Percentiles rank a stretch among this genome's conserved stretches.
Conservation (phyloP, 116 monocot species). For the Dioscorea cayenensis region DNA sequence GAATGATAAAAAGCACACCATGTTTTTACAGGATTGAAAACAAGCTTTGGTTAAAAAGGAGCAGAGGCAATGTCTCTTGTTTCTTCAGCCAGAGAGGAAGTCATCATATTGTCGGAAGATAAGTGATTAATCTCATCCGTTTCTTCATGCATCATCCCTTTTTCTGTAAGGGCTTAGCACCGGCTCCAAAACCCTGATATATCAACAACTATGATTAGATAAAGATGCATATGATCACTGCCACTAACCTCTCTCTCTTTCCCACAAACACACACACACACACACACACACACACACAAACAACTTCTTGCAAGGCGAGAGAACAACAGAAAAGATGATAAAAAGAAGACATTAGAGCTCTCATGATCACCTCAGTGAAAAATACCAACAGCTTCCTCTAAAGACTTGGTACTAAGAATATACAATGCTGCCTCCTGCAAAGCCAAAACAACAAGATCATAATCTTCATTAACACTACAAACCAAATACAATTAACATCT, state of each 20-base stretch:
- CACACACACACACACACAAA: too few species aligned
- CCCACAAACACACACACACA: too few species aligned
- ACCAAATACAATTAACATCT: too few species aligned
- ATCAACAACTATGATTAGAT: background rate
- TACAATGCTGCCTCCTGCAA: slow-evolving; percentile 42
- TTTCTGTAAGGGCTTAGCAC: background rate
- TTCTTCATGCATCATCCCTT: background rate
- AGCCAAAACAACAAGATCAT: background rate
- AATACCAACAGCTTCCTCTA: slow-evolving; percentile 43
- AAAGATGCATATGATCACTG: too few species aligned
- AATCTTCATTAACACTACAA: background rate
- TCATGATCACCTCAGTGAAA: slow-evolving; percentile 45
- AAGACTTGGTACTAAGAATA: slow-evolving; percentile 28
- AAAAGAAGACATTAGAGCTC: background rate
- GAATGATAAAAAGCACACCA: too few species aligned
- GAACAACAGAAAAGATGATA: background rate
- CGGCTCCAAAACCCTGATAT: slow-evolving; percentile 8
- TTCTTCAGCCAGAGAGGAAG: background rate
- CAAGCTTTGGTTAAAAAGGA: slow-evolving; percentile 3
- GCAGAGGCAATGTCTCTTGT: slow-evolving; percentile 5
- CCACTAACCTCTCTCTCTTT: too few species aligned
- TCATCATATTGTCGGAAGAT: background rate
- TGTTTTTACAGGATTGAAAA: too few species aligned
- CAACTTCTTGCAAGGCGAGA: too few species aligned
- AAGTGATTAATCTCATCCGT: background rate